Evolutionary conservation across 2,329 filamentous ascomycete species (phyloP).

Genomic region (Ceratocystis huliohia): DNA sequence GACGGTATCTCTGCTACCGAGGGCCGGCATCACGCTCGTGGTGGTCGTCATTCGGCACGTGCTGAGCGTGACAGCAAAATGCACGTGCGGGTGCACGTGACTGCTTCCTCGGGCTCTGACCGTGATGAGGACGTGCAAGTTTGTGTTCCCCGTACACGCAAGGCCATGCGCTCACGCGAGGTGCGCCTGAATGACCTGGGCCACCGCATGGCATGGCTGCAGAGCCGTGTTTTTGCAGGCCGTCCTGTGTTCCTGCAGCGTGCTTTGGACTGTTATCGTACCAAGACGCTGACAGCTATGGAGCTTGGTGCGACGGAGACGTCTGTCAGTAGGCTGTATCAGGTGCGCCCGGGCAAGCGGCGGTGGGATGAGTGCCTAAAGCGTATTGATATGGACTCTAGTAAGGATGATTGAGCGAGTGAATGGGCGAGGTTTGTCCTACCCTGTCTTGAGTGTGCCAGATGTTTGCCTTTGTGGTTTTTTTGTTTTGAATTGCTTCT

Average conservation of each 20-base stretch:
- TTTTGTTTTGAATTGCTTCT: constrained; percentile 5
- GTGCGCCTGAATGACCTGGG: constrained; percentile 86
- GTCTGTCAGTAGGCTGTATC: constrained; percentile 68
- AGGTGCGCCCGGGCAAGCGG: constrained; percentile 77
- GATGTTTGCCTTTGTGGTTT: constrained; percentile 1
- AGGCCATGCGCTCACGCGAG: constrained; percentile 61
- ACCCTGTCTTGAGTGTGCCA: neutral
- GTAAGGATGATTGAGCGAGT: neutral
- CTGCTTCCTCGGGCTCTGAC: constrained; percentile 30
- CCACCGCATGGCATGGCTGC: constrained; percentile 92
- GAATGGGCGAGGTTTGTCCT: neutral
- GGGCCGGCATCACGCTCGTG: constrained; percentile 29
- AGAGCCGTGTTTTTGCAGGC: constrained; percentile 80
- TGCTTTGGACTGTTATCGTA: constrained; percentile 88
- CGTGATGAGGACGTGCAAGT: constrained; percentile 49
- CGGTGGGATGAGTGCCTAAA: constrained; percentile 50
- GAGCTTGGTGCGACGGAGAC: constrained; percentile 64
- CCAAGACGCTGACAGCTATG: constrained; percentile 76
- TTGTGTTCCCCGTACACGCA: constrained; percentile 61
- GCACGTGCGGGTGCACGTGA: constrained; percentile 56
- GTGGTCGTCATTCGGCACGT: constrained; percentile 29
- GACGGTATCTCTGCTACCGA: constrained; percentile 38
- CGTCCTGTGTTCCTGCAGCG: constrained; percentile 79
- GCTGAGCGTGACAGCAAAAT: constrained; percentile 28
- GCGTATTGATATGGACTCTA: constrained; percentile 27